Evolutionary conservation across 805 yeast genomes (phyloP).

Genomic region (Wickerhamomyces bovis): DNA sequence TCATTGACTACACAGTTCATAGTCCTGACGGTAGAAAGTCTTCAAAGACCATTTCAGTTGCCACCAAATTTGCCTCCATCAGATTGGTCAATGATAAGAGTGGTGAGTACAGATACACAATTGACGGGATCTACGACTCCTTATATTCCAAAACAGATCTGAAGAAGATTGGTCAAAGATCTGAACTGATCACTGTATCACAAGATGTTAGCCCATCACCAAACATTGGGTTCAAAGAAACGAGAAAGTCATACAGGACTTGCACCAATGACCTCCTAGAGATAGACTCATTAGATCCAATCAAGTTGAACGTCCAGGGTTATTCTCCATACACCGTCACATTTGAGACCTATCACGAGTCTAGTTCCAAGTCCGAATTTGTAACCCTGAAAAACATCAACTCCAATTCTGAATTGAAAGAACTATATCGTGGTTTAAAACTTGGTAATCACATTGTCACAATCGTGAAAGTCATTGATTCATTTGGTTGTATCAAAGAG

Average conservation of each 20-base stretch:
- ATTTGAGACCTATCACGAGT: constrained; percentile 54
- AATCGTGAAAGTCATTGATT: constrained; percentile 55
- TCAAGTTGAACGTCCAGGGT: constrained; percentile 44
- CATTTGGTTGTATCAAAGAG: constrained; percentile 58
- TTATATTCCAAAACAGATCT: constrained; percentile 43
- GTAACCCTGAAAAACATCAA: constrained; percentile 40
- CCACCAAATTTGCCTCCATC: constrained; percentile 44
- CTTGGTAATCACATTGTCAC: constrained; percentile 68
- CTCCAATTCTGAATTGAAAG: constrained; percentile 31
- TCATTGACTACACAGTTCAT: constrained; percentile 57
- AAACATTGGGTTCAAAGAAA: constrained; percentile 40
- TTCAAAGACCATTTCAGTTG: constrained; percentile 39
- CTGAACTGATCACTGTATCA: constrained; percentile 32
- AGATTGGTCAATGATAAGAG: constrained; percentile 36
- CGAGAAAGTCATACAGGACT: constrained; percentile 43
- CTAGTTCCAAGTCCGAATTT: constrained; percentile 46
- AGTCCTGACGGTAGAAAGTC: constrained; percentile 47
- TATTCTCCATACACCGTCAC: constrained; percentile 63
- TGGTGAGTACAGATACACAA: constrained; percentile 59
- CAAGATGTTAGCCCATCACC: constrained; percentile 65
- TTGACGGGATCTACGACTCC: constrained; percentile 61
- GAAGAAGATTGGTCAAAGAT: constrained; percentile 22
- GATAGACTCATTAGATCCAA: constrained; percentile 36
- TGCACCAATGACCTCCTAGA: constrained; percentile 37
- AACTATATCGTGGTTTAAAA: constrained; percentile 44